Percentiles rank a stretch among this genome's conserved stretches.
phyloP scores from a whole-genome alignment of 192 early-diverging fungal species.

The Rhizoclosmatium sp. region DNA sequence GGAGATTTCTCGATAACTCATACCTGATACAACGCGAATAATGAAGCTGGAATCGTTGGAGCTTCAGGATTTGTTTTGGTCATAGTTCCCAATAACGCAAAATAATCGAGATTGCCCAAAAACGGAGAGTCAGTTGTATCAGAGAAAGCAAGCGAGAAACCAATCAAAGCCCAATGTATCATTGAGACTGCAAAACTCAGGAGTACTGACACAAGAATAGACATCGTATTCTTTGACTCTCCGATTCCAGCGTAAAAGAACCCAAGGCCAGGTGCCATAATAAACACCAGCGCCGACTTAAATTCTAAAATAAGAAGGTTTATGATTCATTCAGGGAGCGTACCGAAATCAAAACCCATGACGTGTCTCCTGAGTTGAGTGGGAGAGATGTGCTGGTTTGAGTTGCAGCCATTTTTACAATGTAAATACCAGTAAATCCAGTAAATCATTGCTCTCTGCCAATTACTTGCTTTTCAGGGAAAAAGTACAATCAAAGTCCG shows the following conservation, averaged over 20 bases:
- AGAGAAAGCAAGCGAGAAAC: slow-evolving; percentile 87
- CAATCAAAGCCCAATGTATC: slow-evolving; percentile 91
- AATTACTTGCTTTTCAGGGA: too few species aligned
- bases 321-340: background rate
- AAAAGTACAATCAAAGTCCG: too few species aligned
- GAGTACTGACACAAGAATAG: slow-evolving; percentile 80
- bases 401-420: too few species aligned
- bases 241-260: slow-evolving; percentile 97
- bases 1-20: slow-evolving; percentile 64
- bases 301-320: slow-evolving; percentile 57
- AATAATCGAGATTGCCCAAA: slow-evolving; percentile 79
- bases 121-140: slow-evolving; percentile 57
- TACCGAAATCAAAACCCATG: slow-evolving; percentile 20
- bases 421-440: too few species aligned
- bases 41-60: slow-evolving; percentile 67
- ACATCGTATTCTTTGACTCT: slow-evolving; percentile 91
- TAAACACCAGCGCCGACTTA: slow-evolving; percentile 84
- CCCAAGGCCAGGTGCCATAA: slow-evolving; percentile 96
- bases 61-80: slow-evolving; percentile 57
- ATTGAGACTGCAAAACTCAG: slow-evolving; percentile 80
- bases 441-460: too few species aligned
- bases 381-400: too few species aligned
- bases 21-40: slow-evolving; percentile 74
- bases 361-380: slow-evolving; percentile 15
- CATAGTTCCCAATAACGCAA: slow-evolving; percentile 61